Conservation (phyloP, 148 eudicot genomes). For the Rhododendron williamsianum region DNA sequence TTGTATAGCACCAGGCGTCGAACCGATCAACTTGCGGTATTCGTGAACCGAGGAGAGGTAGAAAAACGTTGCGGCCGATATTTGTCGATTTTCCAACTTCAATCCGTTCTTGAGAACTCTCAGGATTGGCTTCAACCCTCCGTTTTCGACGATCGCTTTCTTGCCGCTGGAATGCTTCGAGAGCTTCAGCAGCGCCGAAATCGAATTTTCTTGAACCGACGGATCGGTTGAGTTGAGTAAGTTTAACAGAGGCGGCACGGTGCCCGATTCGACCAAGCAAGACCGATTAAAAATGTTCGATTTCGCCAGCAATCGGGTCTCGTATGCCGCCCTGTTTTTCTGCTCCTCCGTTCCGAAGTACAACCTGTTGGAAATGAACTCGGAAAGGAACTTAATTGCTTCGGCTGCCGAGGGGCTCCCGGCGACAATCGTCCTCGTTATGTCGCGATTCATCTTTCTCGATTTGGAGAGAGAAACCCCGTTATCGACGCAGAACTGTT, state of each 20-base stretch:
- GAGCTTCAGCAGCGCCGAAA: slow-evolving; percentile 66
- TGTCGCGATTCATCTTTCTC: slow-evolving; percentile 36
- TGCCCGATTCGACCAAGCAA: slow-evolving; percentile 49
- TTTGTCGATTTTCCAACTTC: slow-evolving; percentile 50
- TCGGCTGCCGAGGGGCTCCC: slow-evolving; percentile 38
- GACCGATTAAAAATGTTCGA: slow-evolving; percentile 53
- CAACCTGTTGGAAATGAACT: slow-evolving; percentile 42
- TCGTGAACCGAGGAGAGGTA: slow-evolving; percentile 54
- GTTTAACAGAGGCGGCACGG: slow-evolving; percentile 49
- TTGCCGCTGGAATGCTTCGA: slow-evolving; percentile 59
- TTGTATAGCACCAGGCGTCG: slow-evolving; percentile 36
- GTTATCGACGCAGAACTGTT: slow-evolving; percentile 57
- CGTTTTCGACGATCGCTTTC: slow-evolving; percentile 54
- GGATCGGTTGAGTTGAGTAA: slow-evolving; percentile 49
- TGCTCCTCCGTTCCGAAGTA: slow-evolving; percentile 42
- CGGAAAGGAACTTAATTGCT: slow-evolving; percentile 43
- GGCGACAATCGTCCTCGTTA: slow-evolving; percentile 29
- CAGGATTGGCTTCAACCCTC: slow-evolving; percentile 46
- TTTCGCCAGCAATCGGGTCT: slow-evolving; percentile 63
- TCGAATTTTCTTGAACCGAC: slow-evolving; percentile 48
- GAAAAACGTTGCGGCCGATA: slow-evolving; percentile 70
- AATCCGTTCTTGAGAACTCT: slow-evolving; percentile 39
- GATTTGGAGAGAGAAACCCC: slow-evolving; percentile 55
- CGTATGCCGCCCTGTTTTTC: slow-evolving; percentile 63
- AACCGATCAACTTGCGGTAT: slow-evolving; percentile 54